Conservation (phyloP, 129 eudicot genomes). For the Saussurea involucrata region DNA sequence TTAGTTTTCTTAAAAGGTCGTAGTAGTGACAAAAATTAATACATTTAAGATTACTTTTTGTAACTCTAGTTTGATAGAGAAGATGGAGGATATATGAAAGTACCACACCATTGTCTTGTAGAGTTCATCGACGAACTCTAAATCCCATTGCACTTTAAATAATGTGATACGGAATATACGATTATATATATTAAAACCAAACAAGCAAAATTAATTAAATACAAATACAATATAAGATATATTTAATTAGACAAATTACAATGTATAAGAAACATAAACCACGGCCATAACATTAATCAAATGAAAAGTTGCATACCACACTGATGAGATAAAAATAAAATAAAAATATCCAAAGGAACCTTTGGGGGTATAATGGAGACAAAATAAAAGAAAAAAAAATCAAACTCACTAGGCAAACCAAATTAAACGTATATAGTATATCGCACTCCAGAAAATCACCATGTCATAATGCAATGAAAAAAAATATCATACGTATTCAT, state of each 20-base stretch:
- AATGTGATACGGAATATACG: background rate
- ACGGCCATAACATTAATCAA: background rate
- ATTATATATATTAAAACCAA: background rate
- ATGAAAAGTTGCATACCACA: background rate
- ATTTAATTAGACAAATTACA: background rate
- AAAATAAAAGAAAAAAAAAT: background rate
- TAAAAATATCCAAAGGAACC: background rate
- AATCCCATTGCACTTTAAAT: background rate
- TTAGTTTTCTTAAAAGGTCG: background rate
- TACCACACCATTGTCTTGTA: background rate
- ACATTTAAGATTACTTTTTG: no score
- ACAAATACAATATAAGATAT: background rate
- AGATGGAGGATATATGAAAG: background rate
- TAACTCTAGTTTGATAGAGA: background rate
- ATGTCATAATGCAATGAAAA: background rate
- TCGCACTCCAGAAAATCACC: background rate
- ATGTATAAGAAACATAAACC: background rate
- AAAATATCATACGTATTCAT: background rate
- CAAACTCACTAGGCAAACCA: background rate
- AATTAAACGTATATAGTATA: background rate
- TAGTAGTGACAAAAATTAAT: background rate
- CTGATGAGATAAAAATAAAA: background rate
- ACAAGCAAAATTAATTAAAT: background rate
- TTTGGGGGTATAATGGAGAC: background rate
- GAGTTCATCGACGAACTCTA: background rate